A percentile compares a stretch with the other conserved stretches of the same genome.
phyloP scores from a whole-genome alignment of 192 early-diverging fungal species.

The Endogone sp. region DNA sequence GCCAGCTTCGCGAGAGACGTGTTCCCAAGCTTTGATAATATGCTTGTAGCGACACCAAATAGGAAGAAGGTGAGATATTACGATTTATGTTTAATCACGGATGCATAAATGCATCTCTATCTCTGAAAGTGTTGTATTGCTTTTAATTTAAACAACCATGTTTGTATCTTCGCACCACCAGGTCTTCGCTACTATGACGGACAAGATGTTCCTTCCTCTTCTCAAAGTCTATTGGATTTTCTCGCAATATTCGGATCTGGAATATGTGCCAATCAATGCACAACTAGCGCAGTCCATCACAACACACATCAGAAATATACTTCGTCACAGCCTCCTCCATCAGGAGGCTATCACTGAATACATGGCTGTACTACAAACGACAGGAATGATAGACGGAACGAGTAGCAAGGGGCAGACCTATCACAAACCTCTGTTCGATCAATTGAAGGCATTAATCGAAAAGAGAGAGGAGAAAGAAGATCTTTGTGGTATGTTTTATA shows the following conservation, averaged over 20 bases:
- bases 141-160: too few species aligned
- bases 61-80: background rate
- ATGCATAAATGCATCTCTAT: too few species aligned
- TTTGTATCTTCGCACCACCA: too few species aligned
- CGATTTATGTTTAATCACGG: background rate
- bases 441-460: background rate
- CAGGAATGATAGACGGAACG: background rate
- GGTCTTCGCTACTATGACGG: background rate
- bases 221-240: background rate
- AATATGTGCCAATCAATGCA: background rate
- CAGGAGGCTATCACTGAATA: background rate
- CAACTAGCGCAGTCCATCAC: background rate
- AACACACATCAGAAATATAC: background rate
- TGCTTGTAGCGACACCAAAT: background rate
- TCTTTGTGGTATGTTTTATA: background rate
- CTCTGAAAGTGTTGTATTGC: too few species aligned
- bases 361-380: background rate
- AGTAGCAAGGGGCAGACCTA: background rate
- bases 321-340: background rate
- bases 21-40: background rate
- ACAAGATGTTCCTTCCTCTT: background rate
- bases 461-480: background rate
- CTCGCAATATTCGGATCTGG: background rate
- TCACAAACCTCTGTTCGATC: background rate
- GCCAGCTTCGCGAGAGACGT: background rate